Conservation (phyloP, 345 rosid species). For the Aquilaria malaccensis region DNA sequence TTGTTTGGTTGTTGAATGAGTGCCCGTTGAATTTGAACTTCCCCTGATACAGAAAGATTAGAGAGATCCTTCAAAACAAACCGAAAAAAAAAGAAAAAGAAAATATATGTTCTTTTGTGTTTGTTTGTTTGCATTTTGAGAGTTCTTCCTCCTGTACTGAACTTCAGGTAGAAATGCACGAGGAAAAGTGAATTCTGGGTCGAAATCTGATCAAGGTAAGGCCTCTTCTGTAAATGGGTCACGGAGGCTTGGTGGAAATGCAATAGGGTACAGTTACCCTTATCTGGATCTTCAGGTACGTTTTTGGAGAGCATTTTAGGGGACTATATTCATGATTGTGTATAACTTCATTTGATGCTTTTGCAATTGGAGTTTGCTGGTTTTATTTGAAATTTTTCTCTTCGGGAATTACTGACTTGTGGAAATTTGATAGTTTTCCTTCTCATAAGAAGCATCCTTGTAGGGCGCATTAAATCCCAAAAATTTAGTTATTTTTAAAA, state of each 20-base stretch:
- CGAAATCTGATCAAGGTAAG: slow-evolving; percentile 28
- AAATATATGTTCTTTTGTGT: background rate
- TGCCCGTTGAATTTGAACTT: too few species aligned
- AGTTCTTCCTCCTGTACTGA: slow-evolving; percentile 8
- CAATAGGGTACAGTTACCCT: slow-evolving; percentile 45
- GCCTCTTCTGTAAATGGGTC: slow-evolving; percentile 35
- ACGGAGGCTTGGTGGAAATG: slow-evolving; percentile 25
- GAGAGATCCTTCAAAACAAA: too few species aligned
- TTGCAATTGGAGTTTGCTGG: background rate
- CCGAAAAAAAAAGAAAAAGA: background rate
- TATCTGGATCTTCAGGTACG: slow-evolving; percentile 39
- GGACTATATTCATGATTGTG: too few species aligned
- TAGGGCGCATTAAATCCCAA: too few species aligned
- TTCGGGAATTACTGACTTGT: background rate
- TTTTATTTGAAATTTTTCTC: background rate
- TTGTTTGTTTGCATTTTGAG: background rate
- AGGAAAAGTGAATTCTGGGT: slow-evolving; percentile 23
- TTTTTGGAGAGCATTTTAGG: background rate
- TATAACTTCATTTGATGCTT: background rate
- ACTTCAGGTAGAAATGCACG: slow-evolving; percentile 38
- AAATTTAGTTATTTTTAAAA: background rate
- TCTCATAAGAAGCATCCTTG: too few species aligned
- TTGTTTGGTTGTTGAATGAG: background rate
- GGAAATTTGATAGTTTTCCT: background rate
- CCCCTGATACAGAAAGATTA: too few species aligned